These are phyloP conservation scores for Globisporangium yorkense DNA, from an alignment of 352 stramenopile species.

Conservation along the genomic window DNA sequence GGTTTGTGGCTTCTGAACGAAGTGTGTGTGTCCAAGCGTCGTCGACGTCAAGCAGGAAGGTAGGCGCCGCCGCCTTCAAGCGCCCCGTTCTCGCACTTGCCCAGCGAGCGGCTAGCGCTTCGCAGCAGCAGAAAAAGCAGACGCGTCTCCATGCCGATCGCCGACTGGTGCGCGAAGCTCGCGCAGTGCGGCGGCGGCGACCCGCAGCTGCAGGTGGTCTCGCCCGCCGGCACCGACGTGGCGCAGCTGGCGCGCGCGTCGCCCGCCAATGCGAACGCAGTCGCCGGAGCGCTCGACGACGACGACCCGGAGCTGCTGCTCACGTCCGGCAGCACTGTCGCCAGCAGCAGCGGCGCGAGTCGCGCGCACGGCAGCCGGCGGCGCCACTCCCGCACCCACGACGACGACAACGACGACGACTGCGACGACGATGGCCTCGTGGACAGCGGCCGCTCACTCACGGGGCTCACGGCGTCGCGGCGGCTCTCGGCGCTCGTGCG, in stretches of 20 bases:
- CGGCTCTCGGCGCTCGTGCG: slow-evolving; percentile 22
- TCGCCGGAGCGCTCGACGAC: not conserved
- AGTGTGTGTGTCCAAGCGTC: not conserved
- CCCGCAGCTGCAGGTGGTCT: slow-evolving; percentile 5
- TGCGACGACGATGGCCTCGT: slow-evolving; percentile 4
- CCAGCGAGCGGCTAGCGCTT: not conserved
- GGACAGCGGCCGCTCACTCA: slow-evolving; percentile 9
- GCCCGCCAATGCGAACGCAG: not conserved
- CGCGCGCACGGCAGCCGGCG: not conserved
- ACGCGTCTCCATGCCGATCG: slow-evolving; percentile 5
- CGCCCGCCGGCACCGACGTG: not conserved
- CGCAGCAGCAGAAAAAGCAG: not conserved
- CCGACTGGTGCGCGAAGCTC: slow-evolving; percentile 15
- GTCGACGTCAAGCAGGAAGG: not conserved
- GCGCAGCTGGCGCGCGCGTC: not conserved
- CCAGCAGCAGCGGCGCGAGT: slow-evolving; percentile 4
- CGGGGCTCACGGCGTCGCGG: slow-evolving; percentile 20
- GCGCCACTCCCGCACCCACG: not conserved
- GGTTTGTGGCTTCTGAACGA: not conserved
- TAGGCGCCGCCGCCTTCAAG: too few relatives aligned
- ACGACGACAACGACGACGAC: slow-evolving; percentile 1
- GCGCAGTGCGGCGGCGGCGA: slow-evolving; percentile 5
- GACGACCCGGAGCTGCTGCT: slow-evolving; percentile 4
- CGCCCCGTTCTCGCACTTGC: not conserved
- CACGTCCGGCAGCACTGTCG: slow-evolving; percentile 7